These are phyloP conservation scores for Cyberlindnera maclurae DNA, from an alignment of 805 yeast species.

Conservation along the genomic window DNA sequence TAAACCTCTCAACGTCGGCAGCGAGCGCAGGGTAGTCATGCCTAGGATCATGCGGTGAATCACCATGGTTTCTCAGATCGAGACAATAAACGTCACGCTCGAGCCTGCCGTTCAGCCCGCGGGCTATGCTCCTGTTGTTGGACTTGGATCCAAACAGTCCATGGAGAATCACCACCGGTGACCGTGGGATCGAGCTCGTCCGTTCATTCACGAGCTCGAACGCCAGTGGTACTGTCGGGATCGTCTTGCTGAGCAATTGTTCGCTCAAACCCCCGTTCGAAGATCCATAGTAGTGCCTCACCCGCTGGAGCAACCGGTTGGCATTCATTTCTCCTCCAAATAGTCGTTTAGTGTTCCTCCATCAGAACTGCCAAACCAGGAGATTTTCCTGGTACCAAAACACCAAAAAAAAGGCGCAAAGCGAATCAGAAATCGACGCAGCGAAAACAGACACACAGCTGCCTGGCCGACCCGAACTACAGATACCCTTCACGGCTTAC, in stretches of 20 bases:
- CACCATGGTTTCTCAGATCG: slow-evolving; percentile 89
- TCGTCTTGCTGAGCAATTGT: slow-evolving; percentile 26
- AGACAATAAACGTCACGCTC: slow-evolving; percentile 56
- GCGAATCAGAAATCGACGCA: too few species aligned
- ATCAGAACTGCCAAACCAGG: too few species aligned
- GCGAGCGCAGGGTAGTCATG: slow-evolving; percentile 80
- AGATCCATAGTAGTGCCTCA: not conserved
- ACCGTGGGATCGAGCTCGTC: slow-evolving; percentile 21
- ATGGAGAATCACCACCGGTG: slow-evolving; percentile 76
- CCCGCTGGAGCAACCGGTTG: not conserved
- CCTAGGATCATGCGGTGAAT: slow-evolving; percentile 67
- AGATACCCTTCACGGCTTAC: too few species aligned
- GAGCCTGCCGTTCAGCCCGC: slow-evolving; percentile 40
- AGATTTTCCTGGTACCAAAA: too few species aligned
- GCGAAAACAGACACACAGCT: too few species aligned
- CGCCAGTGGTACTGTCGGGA: slow-evolving; percentile 46
- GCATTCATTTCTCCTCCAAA: too few species aligned
- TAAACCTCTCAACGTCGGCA: slow-evolving; percentile 75
- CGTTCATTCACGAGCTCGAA: slow-evolving; percentile 41
- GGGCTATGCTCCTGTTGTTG: slow-evolving; percentile 80
- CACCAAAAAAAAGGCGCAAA: too few species aligned
- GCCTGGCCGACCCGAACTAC: too few species aligned
- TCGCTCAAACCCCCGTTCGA: slow-evolving; percentile 18
- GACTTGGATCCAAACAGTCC: slow-evolving; percentile 82
- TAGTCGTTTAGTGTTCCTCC: too few species aligned